phyloP scores from a whole-genome alignment of 495 filamentous ascomycete species.

The Podospora conica region DNA sequence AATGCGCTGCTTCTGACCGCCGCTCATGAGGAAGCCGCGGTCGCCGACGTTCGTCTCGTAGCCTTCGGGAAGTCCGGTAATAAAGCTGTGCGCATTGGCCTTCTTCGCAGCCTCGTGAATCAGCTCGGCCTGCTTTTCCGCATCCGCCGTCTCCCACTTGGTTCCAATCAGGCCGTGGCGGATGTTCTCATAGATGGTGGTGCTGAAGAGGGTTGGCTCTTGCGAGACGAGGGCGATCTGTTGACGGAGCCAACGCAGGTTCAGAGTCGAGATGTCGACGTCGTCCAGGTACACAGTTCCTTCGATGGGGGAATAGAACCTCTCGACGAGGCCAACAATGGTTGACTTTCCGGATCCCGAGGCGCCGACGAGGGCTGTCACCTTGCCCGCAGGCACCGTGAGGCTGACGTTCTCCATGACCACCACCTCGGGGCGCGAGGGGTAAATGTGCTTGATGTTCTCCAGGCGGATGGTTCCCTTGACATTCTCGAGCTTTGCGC shows the following conservation, averaged over 20 bases:
- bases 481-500: conserved; percentile 62
- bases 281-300: conserved; percentile 79
- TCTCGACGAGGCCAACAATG: conserved; percentile 83
- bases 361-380: conserved; percentile 78
- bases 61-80: conserved; percentile 73
- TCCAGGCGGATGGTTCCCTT: conserved; percentile 76
- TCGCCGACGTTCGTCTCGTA: conserved; percentile 96
- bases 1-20: conserved; percentile 95
- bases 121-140: conserved; percentile 60
- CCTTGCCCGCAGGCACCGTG: conserved; percentile 75
- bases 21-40: conserved; percentile 84
- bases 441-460: conserved; percentile 86
- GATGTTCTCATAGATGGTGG: conserved; percentile 83
- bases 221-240: conserved; percentile 83
- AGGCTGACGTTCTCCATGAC: conserved; percentile 81
- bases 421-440: conserved; percentile 80
- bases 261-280: conserved; percentile 72
- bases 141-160: conserved; percentile 56
- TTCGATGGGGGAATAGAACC: conserved; percentile 85
- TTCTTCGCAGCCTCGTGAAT: conserved; percentile 78
- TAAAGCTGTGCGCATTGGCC: conserved; percentile 92
- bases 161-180: conserved; percentile 84
- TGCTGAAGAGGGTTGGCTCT: conserved; percentile 79
- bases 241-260: conserved; percentile 85
- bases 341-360: conserved; percentile 90